phyloP scores from a whole-genome alignment of 2,329 filamentous ascomycete genomes.

The Ascosphaera pollenicola region DNA sequence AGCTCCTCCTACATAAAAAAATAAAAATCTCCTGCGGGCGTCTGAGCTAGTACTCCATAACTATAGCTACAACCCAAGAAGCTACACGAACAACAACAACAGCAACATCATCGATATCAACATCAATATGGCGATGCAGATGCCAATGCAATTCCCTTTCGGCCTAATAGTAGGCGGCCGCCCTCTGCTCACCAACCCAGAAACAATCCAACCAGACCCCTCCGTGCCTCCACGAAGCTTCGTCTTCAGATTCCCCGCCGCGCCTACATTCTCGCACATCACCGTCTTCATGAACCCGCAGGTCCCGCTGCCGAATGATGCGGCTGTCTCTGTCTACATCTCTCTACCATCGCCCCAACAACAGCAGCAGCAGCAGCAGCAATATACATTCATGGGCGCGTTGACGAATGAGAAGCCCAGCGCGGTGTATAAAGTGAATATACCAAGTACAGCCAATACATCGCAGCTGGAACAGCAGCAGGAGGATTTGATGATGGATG shows the following conservation, averaged over 20 bases:
- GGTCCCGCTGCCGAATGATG: slow-evolving; percentile 45
- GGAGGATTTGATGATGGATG: slow-evolving; percentile 25
- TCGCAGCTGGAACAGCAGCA: slow-evolving; percentile 16
- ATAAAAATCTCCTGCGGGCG: no score
- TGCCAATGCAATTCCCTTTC: no score
- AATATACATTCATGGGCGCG: slow-evolving; percentile 71
- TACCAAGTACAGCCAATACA: slow-evolving; percentile 4
- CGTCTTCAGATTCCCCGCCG: slow-evolving; percentile 43
- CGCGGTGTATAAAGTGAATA: slow-evolving; percentile 62
- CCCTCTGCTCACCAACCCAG: slow-evolving; percentile 35
- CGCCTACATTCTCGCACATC: slow-evolving; percentile 45
- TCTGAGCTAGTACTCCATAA: no score
- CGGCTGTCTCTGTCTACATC: slow-evolving; percentile 78
- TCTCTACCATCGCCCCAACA: slow-evolving; percentile 33
- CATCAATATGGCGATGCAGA: no score
- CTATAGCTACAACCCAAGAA: no score
- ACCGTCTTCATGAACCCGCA: slow-evolving; percentile 77
- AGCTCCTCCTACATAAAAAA: no score
- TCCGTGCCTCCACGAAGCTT: slow-evolving; percentile 37
- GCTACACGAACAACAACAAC: no score
- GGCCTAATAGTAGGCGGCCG: slow-evolving; percentile 17
- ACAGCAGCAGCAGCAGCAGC: slow-evolving; percentile 16
- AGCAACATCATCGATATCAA: no score
- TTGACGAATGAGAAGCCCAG: slow-evolving; percentile 80
- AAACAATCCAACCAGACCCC: slow-evolving; percentile 27